Evolutionary conservation across 1,284 basidiomycete species (phyloP), one percentile per base, ranked within the genome.

Genomic region (Trametes polyzona): DNA sequence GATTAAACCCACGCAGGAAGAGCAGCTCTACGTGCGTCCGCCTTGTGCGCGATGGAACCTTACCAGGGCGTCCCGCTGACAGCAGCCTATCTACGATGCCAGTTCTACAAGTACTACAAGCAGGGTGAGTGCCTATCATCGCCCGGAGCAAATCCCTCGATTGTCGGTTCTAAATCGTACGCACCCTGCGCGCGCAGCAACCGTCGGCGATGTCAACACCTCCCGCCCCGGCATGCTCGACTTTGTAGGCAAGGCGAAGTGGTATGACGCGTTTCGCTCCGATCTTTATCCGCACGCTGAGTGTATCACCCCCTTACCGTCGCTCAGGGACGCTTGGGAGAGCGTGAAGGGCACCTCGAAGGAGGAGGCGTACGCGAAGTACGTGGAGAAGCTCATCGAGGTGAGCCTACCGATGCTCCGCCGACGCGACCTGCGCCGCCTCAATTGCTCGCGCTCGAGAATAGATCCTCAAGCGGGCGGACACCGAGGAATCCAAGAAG

Each of bases 31-130:
- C 68, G 95, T 90, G 71, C 69, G 86, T 74, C 17, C 42, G n/a
- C 30, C 26, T 46, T 39, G 33, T 17, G 37, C 37, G 51, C 50
- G 53, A 42, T 41, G 32, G 33, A 44, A 27, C 43, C 47, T 33
- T 24, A 26, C n/a, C 17, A 24, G 26, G 46, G 35, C 46, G 37
- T 35, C 36, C 27, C 47, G 16, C 35, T 49, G 49, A 51, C 49
- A 35, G 40, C 50, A 36, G 2, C 4, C 50, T 50, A 41, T 19
- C 57, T 42, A 30, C 39, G 32, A 26, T 11, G 54, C 42, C 69
- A 96, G 95, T 96, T 96, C 81, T 97, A 98, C 82, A 84, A 83
- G 68, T 85, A 89, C 73, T 97, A 82, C 83, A 98, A 97, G 82
- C 94, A 96, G 81, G 91, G 91, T 90, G 54, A 35, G 71, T 58